Base-by-base conservation (phyloP, 2,329 filamentous ascomycete genomes). In the Neoscytalidium dimidiatum region DNA sequence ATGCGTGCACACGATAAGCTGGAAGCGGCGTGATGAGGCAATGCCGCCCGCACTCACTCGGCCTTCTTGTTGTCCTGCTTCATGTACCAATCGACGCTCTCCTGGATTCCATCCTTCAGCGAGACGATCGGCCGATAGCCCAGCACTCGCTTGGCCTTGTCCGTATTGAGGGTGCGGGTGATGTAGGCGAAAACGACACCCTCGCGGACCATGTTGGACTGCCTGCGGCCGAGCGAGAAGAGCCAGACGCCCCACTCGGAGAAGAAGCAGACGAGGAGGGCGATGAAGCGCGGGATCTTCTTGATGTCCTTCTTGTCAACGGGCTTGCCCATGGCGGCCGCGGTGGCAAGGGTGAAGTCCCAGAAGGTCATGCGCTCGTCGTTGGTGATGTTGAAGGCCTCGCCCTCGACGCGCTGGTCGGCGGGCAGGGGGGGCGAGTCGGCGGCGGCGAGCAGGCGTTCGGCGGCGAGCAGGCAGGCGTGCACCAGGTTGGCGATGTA, bases 361-460 rank as follows among this genome's bases (percentile, higher is more conserved):
- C 67, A 69, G 57, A 70, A 70, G 13, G 64, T 62, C 29, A 64
- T 49, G 11, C 46, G 67, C 21, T 69, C 67, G 35, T 66, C 51
- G 52, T 69, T 69, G 21, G 68, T 66, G 46, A 69, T 62, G 60
- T 56, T 57, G 49, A 70, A 69, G 8, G 58, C 66, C 33, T 69
- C 67, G 38, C 68, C 68, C 23, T 70, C 65, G 14, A 70, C 64
- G 11, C 64, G 56, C 33, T 64, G 49, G 35, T 21, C 35, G 11
- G 29, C 31, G 3, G 66, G 64, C 13, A 68, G 53, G n/a, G 66
- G 57, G 2, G 56, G 14, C n/a, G 28, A 26, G 11, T 49, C 52
- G 33, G 62, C 17, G 26, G 65, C 67, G 6, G 48, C 41, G 1
- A 70, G 31, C 0, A 70, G 67, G 3, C 67, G 66, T 43, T 68